phyloP scores from a whole-genome alignment of 1,284 basidiomycete genomes.

The Tilletia setariae region DNA sequence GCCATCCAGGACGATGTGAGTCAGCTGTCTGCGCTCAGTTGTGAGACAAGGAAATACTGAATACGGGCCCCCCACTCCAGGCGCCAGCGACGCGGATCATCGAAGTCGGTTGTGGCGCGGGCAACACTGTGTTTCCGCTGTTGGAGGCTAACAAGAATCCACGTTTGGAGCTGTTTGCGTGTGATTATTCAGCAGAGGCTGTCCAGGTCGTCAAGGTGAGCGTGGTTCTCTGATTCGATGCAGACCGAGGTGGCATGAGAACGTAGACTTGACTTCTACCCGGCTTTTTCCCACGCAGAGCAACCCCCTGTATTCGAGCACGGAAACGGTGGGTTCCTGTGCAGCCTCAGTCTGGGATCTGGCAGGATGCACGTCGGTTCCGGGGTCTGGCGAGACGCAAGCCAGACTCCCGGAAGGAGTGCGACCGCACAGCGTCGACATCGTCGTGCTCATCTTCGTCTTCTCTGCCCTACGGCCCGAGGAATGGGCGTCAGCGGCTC shows the following conservation, averaged over 20 bases:
- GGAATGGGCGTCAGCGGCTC: conserved; percentile 81
- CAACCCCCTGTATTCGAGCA: not conserved
- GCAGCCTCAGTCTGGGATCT: conserved; percentile 85
- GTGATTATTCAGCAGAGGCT: conserved; percentile 85
- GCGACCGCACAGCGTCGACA: conserved; percentile 66
- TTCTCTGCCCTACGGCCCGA: conserved; percentile 87
- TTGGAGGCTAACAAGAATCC: conserved; percentile 79
- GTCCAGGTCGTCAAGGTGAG: conserved; percentile 81
- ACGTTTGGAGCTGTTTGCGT: conserved; percentile 70
- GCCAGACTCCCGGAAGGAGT: conserved; percentile 31
- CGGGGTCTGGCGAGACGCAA: not conserved
- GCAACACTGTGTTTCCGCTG: conserved; percentile 89
- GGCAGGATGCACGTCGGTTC: conserved; percentile 54
- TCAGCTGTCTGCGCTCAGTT: not conserved
- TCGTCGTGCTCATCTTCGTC: conserved; percentile 90
- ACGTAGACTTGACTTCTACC: too few species aligned
- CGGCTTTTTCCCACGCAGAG: conserved; percentile 2
- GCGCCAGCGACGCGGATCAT: conserved; percentile 33
- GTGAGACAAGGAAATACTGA: not conserved
- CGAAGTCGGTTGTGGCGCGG: conserved; percentile 59
- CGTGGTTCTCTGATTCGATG: conserved; percentile 8
- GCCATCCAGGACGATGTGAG: conserved; percentile 32
- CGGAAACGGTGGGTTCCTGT: conserved; percentile 7
- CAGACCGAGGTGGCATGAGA: not conserved
- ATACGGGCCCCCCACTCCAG: not conserved